phyloP scores from a whole-genome alignment of 2,329 filamentous ascomycete genomes.

The Fusarium concolor region DNA sequence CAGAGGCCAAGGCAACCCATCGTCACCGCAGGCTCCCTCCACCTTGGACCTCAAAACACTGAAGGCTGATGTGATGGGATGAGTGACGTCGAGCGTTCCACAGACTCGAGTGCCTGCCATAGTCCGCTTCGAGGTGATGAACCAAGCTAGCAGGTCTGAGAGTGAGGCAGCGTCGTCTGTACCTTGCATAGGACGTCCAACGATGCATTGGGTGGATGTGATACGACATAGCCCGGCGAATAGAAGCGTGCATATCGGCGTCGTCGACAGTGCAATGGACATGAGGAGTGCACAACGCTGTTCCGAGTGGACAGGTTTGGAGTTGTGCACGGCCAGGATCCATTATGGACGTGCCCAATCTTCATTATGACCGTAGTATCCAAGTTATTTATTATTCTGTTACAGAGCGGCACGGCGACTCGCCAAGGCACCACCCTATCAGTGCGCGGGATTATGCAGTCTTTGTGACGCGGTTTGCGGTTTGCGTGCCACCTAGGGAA shows the following conservation, averaged over 20 bases:
- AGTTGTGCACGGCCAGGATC: slow-evolving; percentile 43
- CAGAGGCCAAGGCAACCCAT: slow-evolving; percentile 26
- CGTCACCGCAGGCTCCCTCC: slow-evolving; percentile 38
- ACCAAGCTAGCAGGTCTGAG: slow-evolving; percentile 5
- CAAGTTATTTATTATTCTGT: slow-evolving; percentile 30
- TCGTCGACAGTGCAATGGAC: slow-evolving; percentile 25
- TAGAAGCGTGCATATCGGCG: slow-evolving; percentile 48
- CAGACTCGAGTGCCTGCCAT: slow-evolving; percentile 26
- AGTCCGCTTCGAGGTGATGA: slow-evolving; percentile 38
- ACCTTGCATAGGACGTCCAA: slow-evolving; percentile 45
- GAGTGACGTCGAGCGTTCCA: slow-evolving; percentile 43
- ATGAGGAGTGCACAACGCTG: slow-evolving; percentile 40
- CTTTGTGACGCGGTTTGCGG: slow-evolving; percentile 49
- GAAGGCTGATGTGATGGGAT: slow-evolving; percentile 25
- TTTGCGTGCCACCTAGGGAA: slow-evolving; percentile 47
- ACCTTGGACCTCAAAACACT: slow-evolving; percentile 19
- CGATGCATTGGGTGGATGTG: slow-evolving; percentile 45
- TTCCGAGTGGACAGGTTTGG: slow-evolving; percentile 42
- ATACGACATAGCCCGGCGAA: slow-evolving; percentile 47
- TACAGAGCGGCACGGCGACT: slow-evolving; percentile 36
- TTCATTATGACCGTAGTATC: slow-evolving; percentile 20
- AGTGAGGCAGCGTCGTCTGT: slow-evolving; percentile 40
- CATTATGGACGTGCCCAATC: slow-evolving; percentile 31
- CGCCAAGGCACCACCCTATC: slow-evolving; percentile 46
- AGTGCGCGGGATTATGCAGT: slow-evolving; percentile 51